Evolutionary conservation across 169 alveolate genomes (phyloP), one percentile per base, ranked within the genome.

Genomic region (Plasmodium falciparum): DNA sequence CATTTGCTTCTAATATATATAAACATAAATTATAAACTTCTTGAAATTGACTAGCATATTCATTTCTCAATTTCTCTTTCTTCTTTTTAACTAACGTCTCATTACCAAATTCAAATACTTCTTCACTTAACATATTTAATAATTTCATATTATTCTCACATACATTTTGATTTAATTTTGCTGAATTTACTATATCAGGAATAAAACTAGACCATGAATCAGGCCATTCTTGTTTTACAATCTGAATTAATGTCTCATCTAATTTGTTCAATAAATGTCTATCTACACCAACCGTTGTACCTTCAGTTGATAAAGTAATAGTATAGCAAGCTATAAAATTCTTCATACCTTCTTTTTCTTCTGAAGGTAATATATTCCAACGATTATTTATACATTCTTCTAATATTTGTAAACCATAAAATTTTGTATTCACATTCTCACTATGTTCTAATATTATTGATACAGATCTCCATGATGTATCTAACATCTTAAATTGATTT

Each of bases 141-240:
- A 99, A 92, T 70, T 98, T 96, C 98, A 99, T 95, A 88, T 98
- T 98, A 94, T 99, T 99, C 94, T 99, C 99, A 91, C 99, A 99
- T 5, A 98, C 94, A 88, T 96, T 93, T 92, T 98, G 99, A 73
- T 97, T 96, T 15, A 97, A 94, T 91, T 97, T 97, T 75, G 99
- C 96, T 17, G 99, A 97, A 49, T 93, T 93, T 93, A 99, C 99
- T 12, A 99, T 95, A 76, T 99, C 99, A 13, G 99, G 97, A n/a
- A 99, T 98, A 86, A 99, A 99, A 74, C 97, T 95, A 69, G 96
- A 97, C 99, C 99, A 99, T 8, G 98, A 95, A 7, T 99, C 98
- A 2, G 99, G 99, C 99, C 99, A 99, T 93, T 99, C 99, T 86
- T 97, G 96, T 88, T 98, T 97, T 15, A 98, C 97, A 52, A 97